Base-by-base conservation (phyloP, 2,329 filamentous ascomycete genomes). In the Exserohilum rostratum region DNA sequence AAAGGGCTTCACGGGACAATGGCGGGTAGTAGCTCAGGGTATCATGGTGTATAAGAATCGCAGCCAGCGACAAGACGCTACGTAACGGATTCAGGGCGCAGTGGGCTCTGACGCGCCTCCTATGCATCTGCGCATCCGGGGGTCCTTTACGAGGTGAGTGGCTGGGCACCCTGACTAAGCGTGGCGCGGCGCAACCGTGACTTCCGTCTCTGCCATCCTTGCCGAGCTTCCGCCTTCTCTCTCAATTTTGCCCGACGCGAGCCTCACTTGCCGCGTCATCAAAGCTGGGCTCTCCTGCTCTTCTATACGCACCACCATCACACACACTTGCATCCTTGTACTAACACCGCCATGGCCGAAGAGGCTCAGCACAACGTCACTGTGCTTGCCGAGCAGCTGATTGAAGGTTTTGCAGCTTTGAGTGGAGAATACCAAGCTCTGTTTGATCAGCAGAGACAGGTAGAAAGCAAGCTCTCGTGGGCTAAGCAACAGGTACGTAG, bases 401-500 rank as follows among this genome's bases (percentile, higher is more conserved):
- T 78, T 1, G 71, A 76, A 50, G 80, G 80, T 55, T 82, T 81
- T 62, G 77, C 77, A 37, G 73, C 78, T 29, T 66, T 82, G 56
- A 77, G 74, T 46, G 74, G 74, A 35, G 79, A 82, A 60, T 82
- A 82, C 60, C 74, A 77, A 62, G 69, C 77, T 43, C 71, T 82
- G 15, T 74, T 76, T 44, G 71, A 76, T 30, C 77, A 77, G 50
- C 77, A 80, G 50, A 69, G 73, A 55, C 72, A 76, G 59, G 69
- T 82, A 34, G 80, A 81, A 63, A 75, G 72, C 64, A 80, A 79
- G 68, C 69, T 82, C 40, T 76, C 71, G 13, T 79, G 75, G 65
- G 78, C 78, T 18, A 78, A 80, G 66, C 75, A 80, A 58, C 80
- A 82, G 77, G 80, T 82, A 72, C 61, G 77, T 59, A 12, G 42